These are phyloP conservation scores for Onygenales sp. DNA, from an alignment of 2,329 filamentous ascomycete genomes.

Conservation along the genomic window DNA sequence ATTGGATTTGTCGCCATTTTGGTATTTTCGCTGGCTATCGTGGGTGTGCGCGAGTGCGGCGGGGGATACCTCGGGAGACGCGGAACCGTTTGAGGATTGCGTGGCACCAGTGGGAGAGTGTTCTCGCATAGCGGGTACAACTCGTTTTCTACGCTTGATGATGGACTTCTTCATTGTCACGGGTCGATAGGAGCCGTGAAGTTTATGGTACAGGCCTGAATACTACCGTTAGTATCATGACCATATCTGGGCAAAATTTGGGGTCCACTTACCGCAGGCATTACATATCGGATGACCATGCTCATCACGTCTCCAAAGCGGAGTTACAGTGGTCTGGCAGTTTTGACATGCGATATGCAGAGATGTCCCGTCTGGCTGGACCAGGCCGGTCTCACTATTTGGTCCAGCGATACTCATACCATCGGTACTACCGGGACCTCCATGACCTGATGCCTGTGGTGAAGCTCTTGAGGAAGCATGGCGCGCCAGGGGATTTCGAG, in stretches of 20 bases:
- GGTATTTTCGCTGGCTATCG: slow-evolving; percentile 25
- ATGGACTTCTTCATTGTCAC: slow-evolving; percentile 98
- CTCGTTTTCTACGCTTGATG: slow-evolving; percentile 90
- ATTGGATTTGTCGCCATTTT: slow-evolving; percentile 22
- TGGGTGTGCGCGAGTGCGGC: slow-evolving; percentile 20
- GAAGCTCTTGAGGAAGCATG: slow-evolving; percentile 20
- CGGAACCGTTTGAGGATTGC: slow-evolving; percentile 32
- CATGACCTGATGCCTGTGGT: slow-evolving; percentile 22
- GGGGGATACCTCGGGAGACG: slow-evolving; percentile 31
- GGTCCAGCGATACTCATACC: slow-evolving; percentile 4
- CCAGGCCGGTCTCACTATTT: neutral
- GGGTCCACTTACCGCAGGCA: slow-evolving; percentile 72
- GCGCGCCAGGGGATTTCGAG: slow-evolving; percentile 33
- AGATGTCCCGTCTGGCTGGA: slow-evolving; percentile 19
- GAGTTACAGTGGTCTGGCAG: slow-evolving; percentile 91
- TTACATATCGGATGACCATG: slow-evolving; percentile 96
- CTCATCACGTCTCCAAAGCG: slow-evolving; percentile 89
- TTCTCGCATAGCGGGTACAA: slow-evolving; percentile 64
- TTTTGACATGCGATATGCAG: slow-evolving; percentile 92
- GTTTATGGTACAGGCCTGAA: slow-evolving; percentile 84
- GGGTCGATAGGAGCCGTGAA: slow-evolving; percentile 85
- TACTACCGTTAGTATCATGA: slow-evolving; percentile 5
- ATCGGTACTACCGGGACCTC: slow-evolving; percentile 11
- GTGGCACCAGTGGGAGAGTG: slow-evolving; percentile 32
- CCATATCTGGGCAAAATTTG: neutral